phyloP scores from a whole-genome alignment of 2,329 filamentous ascomycete species.

The Colletotrichum brevisporum region DNA sequence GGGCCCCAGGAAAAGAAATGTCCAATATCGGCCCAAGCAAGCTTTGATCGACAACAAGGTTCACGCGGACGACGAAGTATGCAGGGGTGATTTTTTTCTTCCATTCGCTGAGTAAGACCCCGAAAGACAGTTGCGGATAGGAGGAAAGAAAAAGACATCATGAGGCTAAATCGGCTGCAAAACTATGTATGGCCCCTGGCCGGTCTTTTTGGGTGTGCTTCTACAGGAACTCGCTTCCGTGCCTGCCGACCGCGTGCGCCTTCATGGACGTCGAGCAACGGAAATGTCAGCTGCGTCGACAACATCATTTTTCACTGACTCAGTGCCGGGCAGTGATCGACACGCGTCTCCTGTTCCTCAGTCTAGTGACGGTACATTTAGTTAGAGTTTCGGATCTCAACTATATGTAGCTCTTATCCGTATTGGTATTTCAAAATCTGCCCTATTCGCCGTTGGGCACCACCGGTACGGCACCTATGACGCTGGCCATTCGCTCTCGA shows the following conservation, averaged over 20 bases:
- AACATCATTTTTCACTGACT: background rate
- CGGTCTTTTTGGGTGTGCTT: too few relatives aligned
- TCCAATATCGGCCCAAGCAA: background rate
- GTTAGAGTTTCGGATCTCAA: background rate
- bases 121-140: background rate
- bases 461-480: background rate
- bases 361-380: background rate
- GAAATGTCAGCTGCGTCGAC: background rate
- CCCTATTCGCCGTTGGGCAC: background rate
- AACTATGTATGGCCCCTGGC: too few relatives aligned
- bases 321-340: accelerated
- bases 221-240: background rate
- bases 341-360: background rate
- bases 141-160: too few relatives aligned
- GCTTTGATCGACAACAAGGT: slow-evolving; percentile 10
- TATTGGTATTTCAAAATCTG: background rate
- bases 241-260: background rate
- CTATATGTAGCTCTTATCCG: too few relatives aligned
- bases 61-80: background rate
- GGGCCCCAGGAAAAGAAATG: background rate
- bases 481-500: background rate
- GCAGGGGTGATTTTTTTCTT: background rate
- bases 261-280: background rate
- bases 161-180: too few relatives aligned
- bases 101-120: background rate